Evolutionary conservation across 1,284 basidiomycete species (phyloP), one percentile per base, ranked within the genome.

Genomic region (Ustilago loliicola): DNA sequence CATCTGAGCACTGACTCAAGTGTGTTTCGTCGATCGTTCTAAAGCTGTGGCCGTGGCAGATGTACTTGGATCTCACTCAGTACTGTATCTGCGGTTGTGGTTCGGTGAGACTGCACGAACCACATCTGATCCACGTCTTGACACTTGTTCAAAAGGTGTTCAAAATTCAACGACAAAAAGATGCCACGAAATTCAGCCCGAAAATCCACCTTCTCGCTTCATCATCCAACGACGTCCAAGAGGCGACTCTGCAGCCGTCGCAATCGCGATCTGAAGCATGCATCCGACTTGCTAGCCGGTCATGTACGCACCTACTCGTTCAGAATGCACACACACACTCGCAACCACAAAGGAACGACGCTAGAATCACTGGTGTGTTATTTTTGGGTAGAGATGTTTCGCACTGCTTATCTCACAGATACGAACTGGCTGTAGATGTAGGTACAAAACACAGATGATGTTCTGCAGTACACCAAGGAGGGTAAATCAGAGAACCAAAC

Each of bases 381-480:
- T 66, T 66, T 66, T 53, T 17, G 58, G 42, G 42, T 45, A 45
- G 58, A 47, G 52, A n/a, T 48, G 52, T 30, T 34, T 65, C 61
- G 61, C 54, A 57, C 42, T 45, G 42, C 42, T 29, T 11, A 40
- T 57, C 55, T 40, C 55, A 57, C 55, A 40, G 51, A 30, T 67
- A 47, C 66, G 59, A 61, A 40, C 51, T 61, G 66, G 59, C 66
- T 61, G 51, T 47, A 34, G 29, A 30, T 60, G 58, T 52, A 25
- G 34, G 45, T 45, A 61, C 60, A 54, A 50, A 55, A 56, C 52
- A 60, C 1, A 30, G 30, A 11, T 27, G 3, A 58, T 42, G 58
- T 38, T 66, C 58, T 66, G 58, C 64, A 19, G 52, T 56, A 53
- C 52, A 56, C 56, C 52, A 55, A 34, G 23, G 30, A 32, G 29